Evolutionary conservation across 2,329 filamentous ascomycete species (phyloP).

Genomic region (Colletotrichum zoysiae): DNA sequence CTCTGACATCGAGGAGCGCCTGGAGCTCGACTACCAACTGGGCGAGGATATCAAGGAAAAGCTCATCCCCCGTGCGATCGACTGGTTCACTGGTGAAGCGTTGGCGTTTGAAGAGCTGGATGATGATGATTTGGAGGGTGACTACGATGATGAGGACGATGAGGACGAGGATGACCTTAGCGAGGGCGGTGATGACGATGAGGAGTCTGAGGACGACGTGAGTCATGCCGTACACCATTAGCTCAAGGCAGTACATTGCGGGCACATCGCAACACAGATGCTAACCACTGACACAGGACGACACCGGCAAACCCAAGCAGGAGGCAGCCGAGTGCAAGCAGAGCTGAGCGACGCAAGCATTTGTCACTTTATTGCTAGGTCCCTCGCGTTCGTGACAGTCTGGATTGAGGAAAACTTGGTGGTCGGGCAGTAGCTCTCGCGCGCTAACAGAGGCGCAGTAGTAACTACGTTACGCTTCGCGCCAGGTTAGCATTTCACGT

Average conservation of each 20-base stretch:
- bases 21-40: slow-evolving; percentile 98
- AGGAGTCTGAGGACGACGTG: slow-evolving; percentile 84
- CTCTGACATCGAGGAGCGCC: slow-evolving; percentile 94
- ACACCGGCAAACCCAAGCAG: slow-evolving; percentile 90
- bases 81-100: slow-evolving; percentile 99
- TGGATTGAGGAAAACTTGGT: slow-evolving; percentile 23
- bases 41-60: slow-evolving; percentile 99
- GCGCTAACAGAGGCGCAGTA: slow-evolving; percentile 18
- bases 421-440: slow-evolving; percentile 20
- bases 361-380: slow-evolving; percentile 48
- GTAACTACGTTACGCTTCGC: slow-evolving; percentile 13
- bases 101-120: slow-evolving; percentile 95
- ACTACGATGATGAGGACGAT: slow-evolving; percentile 89
- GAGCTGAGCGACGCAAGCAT: slow-evolving; percentile 71
- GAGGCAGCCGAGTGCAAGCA: slow-evolving; percentile 97
- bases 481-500: slow-evolving; percentile 3
- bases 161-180: slow-evolving; percentile 91
- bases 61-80: slow-evolving; percentile 96
- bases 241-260: background rate
- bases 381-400: slow-evolving; percentile 15
- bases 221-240: slow-evolving; percentile 46
- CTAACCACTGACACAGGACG: slow-evolving; percentile 70
- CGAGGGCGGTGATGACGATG: slow-evolving; percentile 86
- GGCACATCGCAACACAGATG: slow-evolving; percentile 17
- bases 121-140: slow-evolving; percentile 83